Conservation (phyloP, 345 rosid genomes). For the Brassica nigra region DNA sequence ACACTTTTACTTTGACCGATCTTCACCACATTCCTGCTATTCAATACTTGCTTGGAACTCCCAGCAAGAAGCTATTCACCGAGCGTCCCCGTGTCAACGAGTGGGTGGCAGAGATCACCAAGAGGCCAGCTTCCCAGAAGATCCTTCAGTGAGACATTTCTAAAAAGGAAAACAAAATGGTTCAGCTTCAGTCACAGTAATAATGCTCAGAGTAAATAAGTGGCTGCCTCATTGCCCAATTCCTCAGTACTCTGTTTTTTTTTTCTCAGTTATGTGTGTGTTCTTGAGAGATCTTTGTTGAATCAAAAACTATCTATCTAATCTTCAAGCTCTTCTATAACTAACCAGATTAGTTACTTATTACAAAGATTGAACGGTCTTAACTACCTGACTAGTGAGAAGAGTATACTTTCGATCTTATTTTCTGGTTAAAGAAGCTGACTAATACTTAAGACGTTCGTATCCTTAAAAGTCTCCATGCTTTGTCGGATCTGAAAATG, state of each 20-base stretch:
- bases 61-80: conserved; percentile 47
- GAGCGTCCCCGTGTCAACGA: conserved; percentile 53
- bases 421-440: no score
- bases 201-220: conserved; percentile 32
- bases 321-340: not conserved
- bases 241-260: conserved; percentile 25
- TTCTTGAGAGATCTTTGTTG: conserved; percentile 17
- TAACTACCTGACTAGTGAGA: conserved; percentile 6
- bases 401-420: no score
- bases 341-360: not conserved
- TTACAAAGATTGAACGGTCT: conserved; percentile 1
- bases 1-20: conserved; percentile 67
- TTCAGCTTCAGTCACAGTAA: conserved; percentile 19
- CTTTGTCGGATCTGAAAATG: no score
- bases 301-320: not conserved
- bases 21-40: conserved; percentile 73
- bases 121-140: conserved; percentile 70
- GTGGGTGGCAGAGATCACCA: conserved; percentile 60
- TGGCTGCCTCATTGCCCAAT: conserved; percentile 17
- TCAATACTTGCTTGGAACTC: conserved; percentile 47
- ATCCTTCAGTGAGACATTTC: conserved; percentile 40
- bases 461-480: no score
- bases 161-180: not conserved
- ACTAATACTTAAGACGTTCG: no score
- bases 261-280: not conserved